Percentiles rank a stretch among this genome's conserved stretches.
Conservation (phyloP, 179 eudicot species). For the Heliamphora pulchella region DNA sequence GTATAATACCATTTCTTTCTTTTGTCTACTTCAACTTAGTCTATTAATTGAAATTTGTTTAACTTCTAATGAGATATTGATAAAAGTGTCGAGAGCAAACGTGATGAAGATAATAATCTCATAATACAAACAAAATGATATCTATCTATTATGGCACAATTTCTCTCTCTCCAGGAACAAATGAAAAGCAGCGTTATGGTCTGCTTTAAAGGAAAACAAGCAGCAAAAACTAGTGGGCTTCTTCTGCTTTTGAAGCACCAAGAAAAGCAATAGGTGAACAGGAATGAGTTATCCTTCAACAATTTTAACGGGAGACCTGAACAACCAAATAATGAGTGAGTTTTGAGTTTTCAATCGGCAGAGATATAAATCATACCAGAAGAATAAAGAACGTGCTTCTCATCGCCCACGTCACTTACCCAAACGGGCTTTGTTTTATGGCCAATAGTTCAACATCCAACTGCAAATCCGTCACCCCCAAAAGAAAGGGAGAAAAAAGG, state of each 20-base stretch:
- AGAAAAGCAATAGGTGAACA: background rate
- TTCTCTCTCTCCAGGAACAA: background rate
- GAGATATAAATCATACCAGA: background rate
- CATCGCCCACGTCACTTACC: slow-evolving; percentile 36
- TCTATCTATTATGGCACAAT: background rate
- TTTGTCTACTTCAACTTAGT: no score
- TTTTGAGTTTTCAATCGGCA: background rate
- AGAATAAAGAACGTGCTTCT: slow-evolving; percentile 1
- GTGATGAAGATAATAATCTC: background rate
- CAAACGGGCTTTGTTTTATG: slow-evolving; percentile 84
- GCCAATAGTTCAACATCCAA: slow-evolving; percentile 76
- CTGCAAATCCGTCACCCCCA: slow-evolving; percentile 38
- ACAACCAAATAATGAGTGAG: slow-evolving; percentile 8
- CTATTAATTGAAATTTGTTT: no score
- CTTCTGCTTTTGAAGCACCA: background rate
- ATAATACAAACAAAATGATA: background rate
- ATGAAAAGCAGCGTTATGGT: slow-evolving; percentile 2
- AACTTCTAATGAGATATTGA: no score
- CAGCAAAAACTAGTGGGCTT: background rate
- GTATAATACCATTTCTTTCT: no score
- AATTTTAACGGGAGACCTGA: slow-evolving; percentile 62
- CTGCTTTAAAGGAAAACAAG: background rate
- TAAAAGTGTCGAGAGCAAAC: background rate
- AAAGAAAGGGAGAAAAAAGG: background rate
- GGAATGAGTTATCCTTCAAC: slow-evolving; percentile 49